Evolutionary conservation across 805 yeast genomes (phyloP), one percentile per base, ranked within the genome.

Genomic region (Sporopachydermia lactativora): DNA sequence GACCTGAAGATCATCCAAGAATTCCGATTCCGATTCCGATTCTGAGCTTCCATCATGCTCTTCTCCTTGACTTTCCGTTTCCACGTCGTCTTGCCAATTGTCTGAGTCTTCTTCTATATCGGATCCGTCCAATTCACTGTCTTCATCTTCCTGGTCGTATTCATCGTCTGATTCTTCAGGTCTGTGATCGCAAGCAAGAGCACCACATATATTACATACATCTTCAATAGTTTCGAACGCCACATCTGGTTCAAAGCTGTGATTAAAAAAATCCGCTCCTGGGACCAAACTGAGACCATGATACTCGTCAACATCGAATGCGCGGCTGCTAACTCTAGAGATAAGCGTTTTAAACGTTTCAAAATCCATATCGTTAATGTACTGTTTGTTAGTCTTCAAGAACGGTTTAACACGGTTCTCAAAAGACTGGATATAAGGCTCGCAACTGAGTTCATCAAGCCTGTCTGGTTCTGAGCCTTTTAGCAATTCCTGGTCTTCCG

Each of bases 221-320:
- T 69, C 70, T 35, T 55, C 69, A 3, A 66, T 45, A 3, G 77
- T 61, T 43, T 74, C 81, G 52, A 85, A 83, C 57, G 77, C 79
- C 5, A 77, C 85, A 48, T 72, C 66, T 45, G 82, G 86, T 4
- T 59, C 51, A 1, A 57, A 75, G 11, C 60, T 67, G 52, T 86
- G 96, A 49, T 88, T 88, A 60, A 86, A 84, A 28, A 89, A 61
- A 58, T 88, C 95, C 0, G 96, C 96, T 13, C 86, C 83, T 0
- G 96, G 96, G 17, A 88, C 95, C 39, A 89, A 61, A 0, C 82
- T 84, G 19, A 78, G 65, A 19, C 76, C 81, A 49, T 80, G 84
- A 53, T 58, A 86, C 39, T 66, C 66, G 56, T 89, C 97, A 18
- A 88, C 73, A 35, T 75, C 77, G 55, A 89, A 88, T 1, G 88